These are phyloP conservation scores for Tetraselmis chui DNA, from an alignment of 139 green algal species.

Conservation along the genomic window DNA sequence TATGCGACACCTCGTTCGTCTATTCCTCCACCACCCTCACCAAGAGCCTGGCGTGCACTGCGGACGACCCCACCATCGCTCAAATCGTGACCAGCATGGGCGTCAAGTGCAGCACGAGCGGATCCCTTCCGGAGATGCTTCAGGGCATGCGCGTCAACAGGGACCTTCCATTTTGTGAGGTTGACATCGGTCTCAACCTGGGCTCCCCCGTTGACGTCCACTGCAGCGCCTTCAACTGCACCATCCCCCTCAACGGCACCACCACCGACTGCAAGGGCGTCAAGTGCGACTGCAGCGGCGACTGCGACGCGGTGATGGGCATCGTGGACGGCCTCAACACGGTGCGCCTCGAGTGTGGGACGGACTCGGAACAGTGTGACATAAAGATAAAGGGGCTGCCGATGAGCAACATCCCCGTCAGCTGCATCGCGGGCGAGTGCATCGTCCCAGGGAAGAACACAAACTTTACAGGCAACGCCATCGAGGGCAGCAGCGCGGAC, in stretches of 20 bases:
- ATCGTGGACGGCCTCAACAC: neutral
- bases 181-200: neutral
- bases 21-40: neutral
- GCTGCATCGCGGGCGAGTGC: neutral
- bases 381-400: neutral
- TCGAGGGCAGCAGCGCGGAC: neutral
- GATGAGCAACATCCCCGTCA: neutral
- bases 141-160: neutral
- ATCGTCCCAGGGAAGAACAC: neutral
- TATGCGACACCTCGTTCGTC: neutral
- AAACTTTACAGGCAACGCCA: neutral
- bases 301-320: neutral
- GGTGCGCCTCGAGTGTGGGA: neutral
- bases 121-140: neutral
- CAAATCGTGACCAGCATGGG: neutral
- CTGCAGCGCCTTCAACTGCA: neutral
- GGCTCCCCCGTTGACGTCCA: neutral
- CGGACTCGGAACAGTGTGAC: neutral
- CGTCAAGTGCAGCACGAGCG: neutral
- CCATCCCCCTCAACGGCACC: neutral
- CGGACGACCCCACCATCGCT: neutral
- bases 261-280: neutral
- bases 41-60: neutral
- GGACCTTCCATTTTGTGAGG: neutral
- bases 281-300: neutral